phyloP scores from a whole-genome alignment of 768 basidiomycete genomes.

The Kwoniella dejecticola region DNA sequence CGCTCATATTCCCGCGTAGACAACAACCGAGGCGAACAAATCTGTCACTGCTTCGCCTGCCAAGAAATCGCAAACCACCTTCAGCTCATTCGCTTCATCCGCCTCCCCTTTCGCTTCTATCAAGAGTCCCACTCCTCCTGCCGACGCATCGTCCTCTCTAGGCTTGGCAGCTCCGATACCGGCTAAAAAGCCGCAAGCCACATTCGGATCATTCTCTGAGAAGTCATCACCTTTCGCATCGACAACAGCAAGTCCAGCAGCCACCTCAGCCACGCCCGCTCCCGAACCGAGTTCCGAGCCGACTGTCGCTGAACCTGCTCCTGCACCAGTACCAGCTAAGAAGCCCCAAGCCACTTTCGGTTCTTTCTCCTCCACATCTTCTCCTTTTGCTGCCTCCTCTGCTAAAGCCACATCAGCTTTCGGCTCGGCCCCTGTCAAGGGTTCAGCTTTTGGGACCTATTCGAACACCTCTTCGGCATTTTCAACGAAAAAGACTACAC shows the following conservation, averaged over 20 bases:
- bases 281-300: not conserved
- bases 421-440: conserved; percentile 15
- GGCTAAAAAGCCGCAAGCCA: not conserved
- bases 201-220: conserved; percentile 7
- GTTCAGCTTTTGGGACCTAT: conserved; percentile 47
- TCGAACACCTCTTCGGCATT: conserved; percentile 43
- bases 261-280: not conserved
- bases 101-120: conserved; percentile 38
- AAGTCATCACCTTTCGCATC: not conserved
- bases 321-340: conserved; percentile 33
- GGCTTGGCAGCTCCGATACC: not conserved
- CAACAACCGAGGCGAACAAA: not conserved
- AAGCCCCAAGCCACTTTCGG: conserved; percentile 50
- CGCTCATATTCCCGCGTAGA: not conserved
- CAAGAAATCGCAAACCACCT: conserved; percentile 27
- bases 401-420: conserved; percentile 20
- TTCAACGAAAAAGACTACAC: conserved; percentile 34
- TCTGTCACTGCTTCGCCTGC: not conserved
- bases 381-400: conserved; percentile 29
- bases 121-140: conserved; percentile 12
- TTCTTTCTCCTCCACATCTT: conserved; percentile 42
- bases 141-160: not conserved
- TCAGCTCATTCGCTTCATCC: conserved; percentile 43
- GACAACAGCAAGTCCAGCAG: not conserved
- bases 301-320: not conserved